These are phyloP conservation scores for Dimocarpus longan DNA, from an alignment of 345 rosid species.

Conservation along the genomic window DNA sequence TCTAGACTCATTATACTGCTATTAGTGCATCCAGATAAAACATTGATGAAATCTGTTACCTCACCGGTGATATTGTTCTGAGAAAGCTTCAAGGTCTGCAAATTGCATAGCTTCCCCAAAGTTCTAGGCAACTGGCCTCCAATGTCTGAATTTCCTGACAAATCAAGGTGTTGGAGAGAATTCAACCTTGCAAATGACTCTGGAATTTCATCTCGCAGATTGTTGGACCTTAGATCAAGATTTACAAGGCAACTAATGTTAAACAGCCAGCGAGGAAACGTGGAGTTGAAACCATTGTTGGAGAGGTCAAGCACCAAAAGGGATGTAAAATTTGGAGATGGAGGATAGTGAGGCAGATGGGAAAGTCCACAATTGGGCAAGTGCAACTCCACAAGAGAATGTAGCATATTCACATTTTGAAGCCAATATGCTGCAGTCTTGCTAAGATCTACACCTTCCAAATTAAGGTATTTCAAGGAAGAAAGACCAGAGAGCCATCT, in stretches of 20 bases:
- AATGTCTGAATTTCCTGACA: constrained; percentile 12
- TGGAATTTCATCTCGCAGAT: constrained; percentile 6
- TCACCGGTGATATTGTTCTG: too few species aligned
- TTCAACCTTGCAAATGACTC: constrained; percentile 8
- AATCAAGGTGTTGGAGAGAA: constrained; percentile 12
- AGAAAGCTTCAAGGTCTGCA: too few species aligned
- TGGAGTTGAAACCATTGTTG: constrained; percentile 26
- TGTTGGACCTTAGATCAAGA: constrained; percentile 22
- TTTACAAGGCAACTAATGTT: constrained; percentile 15
- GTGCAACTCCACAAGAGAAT: constrained; percentile 37
- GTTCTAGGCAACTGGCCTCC: neutral
- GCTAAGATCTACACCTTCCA: constrained; percentile 28
- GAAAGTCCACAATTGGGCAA: constrained; percentile 25
- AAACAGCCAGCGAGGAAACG: constrained; percentile 28
- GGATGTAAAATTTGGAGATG: constrained; percentile 22
- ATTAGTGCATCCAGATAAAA: neutral
- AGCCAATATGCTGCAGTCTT: constrained; percentile 27
- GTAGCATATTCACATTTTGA: constrained; percentile 28
- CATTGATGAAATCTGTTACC: neutral
- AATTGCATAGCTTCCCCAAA: neutral
- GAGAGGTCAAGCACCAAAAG: constrained; percentile 36
- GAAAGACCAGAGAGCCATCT: constrained; percentile 24
- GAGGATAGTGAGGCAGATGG: constrained; percentile 17
- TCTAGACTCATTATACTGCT: constrained; percentile 21
- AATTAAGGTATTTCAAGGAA: constrained; percentile 26